Evolutionary conservation across 2,329 filamentous ascomycete genomes (phyloP).

Genomic region (Zasmidium cellare): DNA sequence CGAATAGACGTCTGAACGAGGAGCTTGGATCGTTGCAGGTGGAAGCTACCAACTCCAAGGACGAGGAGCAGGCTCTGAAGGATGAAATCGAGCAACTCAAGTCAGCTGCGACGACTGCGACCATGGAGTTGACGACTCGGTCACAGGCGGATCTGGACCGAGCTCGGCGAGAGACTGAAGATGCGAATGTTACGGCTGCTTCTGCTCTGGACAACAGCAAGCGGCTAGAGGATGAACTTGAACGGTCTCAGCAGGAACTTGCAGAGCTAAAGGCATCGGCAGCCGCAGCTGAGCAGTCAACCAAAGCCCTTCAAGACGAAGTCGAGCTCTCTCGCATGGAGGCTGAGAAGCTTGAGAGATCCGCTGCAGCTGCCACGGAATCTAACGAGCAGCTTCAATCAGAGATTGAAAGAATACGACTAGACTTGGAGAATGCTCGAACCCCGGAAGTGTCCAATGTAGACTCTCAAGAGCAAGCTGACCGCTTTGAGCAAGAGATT

Average conservation of each 20-base stretch:
- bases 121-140: background rate
- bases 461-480: background rate
- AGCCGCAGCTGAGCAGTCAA: background rate
- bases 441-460: background rate
- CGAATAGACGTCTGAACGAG: conserved; percentile 15
- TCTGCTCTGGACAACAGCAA: background rate
- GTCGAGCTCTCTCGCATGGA: background rate
- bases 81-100: background rate
- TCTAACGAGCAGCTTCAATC: background rate
- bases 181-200: background rate
- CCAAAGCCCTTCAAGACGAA: conserved; percentile 3
- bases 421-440: background rate
- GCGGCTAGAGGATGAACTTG: background rate
- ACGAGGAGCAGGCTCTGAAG: background rate
- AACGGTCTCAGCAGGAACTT: conserved; percentile 1
- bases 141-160: background rate
- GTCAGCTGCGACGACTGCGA: background rate
- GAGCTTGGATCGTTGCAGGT: conserved; percentile 7
- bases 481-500: background rate
- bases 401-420: background rate
- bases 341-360: background rate
- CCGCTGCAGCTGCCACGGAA: background rate
- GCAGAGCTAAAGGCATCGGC: background rate
- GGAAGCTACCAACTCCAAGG: background rate
- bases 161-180: background rate